Conservation (phyloP, 192 early-diverging fungal species). For the Linderina pennispora region DNA sequence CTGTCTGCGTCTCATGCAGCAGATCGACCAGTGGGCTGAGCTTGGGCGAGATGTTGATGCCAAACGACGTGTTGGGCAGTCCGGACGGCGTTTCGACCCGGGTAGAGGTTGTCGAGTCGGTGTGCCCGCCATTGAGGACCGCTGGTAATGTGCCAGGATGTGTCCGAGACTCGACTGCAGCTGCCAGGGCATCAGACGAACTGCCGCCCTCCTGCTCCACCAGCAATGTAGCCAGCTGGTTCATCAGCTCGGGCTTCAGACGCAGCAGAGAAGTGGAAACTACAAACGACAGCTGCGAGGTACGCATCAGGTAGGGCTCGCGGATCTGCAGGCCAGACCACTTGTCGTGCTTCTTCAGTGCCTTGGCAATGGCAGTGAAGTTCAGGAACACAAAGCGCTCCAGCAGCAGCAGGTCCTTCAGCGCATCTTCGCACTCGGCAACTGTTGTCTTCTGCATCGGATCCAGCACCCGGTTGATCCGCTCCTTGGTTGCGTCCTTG, state of each 20-base stretch:
- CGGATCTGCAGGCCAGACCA: conserved; percentile 70
- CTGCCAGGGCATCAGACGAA: conserved; percentile 4
- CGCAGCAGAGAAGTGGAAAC: conserved; percentile 54
- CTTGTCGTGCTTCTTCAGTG: conserved; percentile 82
- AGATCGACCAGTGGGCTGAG: conserved; percentile 38
- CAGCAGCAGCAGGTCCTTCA: conserved; percentile 61
- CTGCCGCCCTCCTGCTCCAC: conserved; percentile 20
- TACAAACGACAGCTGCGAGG: conserved; percentile 61
- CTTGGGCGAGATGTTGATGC: conserved; percentile 49
- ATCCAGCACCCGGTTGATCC: conserved; percentile 12
- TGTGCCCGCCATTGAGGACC: not conserved
- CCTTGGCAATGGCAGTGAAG: conserved; percentile 81
- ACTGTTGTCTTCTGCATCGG: conserved; percentile 3
- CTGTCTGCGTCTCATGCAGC: conserved; percentile 55
- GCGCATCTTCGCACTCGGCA: conserved; percentile 35
- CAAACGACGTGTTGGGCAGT: conserved; percentile 22
- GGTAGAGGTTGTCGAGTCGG: conserved; percentile 5
- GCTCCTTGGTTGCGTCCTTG: conserved; percentile 22
- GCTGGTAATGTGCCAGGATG: conserved; percentile 44
- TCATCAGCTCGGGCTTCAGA: conserved; percentile 68
- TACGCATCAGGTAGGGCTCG: conserved; percentile 66
- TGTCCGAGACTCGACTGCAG: not conserved
- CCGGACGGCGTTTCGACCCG: conserved; percentile 8
- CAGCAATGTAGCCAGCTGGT: conserved; percentile 46
- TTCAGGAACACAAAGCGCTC: conserved; percentile 82